Conservation (phyloP, 2,329 filamentous ascomycete species). For the Immersiporthe knoxdaviesiana region DNA sequence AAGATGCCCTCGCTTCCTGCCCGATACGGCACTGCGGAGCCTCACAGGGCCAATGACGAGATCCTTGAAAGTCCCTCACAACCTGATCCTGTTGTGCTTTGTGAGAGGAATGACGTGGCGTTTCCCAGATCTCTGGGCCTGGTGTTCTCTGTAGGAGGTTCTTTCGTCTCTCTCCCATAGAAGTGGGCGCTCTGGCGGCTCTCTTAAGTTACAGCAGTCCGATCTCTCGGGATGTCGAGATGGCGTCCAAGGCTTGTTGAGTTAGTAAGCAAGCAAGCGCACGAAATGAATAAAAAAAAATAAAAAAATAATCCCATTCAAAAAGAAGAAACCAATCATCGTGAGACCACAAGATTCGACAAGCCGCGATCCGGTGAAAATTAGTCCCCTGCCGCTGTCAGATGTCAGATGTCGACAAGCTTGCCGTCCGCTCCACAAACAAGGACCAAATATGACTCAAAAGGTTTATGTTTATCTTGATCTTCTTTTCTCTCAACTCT, state of each 20-base stretch:
- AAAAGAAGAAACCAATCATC: too few species aligned
- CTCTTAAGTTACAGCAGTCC: background rate
- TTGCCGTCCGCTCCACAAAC: background rate
- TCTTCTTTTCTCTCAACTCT: background rate
- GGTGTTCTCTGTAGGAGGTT: background rate
- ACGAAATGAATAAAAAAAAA: too few species aligned
- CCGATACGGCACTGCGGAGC: background rate
- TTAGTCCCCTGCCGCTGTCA: background rate
- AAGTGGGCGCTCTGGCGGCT: background rate
- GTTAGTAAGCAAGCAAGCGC: background rate
- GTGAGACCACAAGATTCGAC: too few species aligned
- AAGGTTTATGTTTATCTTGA: background rate
- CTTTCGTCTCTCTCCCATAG: too few species aligned
- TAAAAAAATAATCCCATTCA: background rate
- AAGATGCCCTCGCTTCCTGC: background rate
- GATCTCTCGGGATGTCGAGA: background rate
- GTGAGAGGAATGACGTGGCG: background rate
- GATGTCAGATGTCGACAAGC: background rate
- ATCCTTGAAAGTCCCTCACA: too few species aligned
- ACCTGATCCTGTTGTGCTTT: background rate
- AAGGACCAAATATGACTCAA: background rate
- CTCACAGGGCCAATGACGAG: background rate
- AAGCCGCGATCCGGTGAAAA: too few species aligned
- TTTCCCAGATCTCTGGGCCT: background rate
- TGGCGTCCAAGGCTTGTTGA: background rate